Evolutionary conservation across 768 basidiomycete species (phyloP), one percentile per base, ranked within the genome.

Genomic region (Lanmaoa pseudosensibilis): DNA sequence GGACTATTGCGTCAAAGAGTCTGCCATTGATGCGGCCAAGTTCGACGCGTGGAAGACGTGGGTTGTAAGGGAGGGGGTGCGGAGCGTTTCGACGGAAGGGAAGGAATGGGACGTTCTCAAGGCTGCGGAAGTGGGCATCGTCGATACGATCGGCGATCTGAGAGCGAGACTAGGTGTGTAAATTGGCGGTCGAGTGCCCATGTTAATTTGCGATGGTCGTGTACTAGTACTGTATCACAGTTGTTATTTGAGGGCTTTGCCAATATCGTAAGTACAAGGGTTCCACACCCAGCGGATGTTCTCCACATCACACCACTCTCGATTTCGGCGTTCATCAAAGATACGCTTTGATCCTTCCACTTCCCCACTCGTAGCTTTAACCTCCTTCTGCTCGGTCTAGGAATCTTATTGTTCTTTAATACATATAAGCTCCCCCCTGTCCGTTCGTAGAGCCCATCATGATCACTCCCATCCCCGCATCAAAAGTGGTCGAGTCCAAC

Each of bases 1-100:
- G 2, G 92, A 93, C 64, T 91, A 83, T 66, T 94, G 91, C 60
- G 88, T 92, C 57, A 80, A 81, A 57, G 76, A 65, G 48, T 82
- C 83, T 4, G 83, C 83, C 32, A 66, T 83, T 25, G 84, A 87
- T 64, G 76, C 81, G 2, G 66, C 75, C 49, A 77, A 80, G 52
- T 38, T 54, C 21, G 76, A 72, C 49, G 76, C 74, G 23, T 85
- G 82, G 67, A 75, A 69, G 40, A 77, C 78, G 10, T 83, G 79
- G 80, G 74, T 83, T 5, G 67, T 83, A 7, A 75, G 51, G 38
- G 81, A 83, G 57, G 80, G 73, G 19, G 76, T 81, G 46, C 78
- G 72, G 64, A 79, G 78, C 47, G 80, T 65, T 23, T 66, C 65
- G 39, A 58, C 54, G 12, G 67, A 69, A 2, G 71, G 71, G 18